Base-by-base conservation (phyloP, 768 basidiomycete genomes). In the Coprinopsis strossmayeri region DNA sequence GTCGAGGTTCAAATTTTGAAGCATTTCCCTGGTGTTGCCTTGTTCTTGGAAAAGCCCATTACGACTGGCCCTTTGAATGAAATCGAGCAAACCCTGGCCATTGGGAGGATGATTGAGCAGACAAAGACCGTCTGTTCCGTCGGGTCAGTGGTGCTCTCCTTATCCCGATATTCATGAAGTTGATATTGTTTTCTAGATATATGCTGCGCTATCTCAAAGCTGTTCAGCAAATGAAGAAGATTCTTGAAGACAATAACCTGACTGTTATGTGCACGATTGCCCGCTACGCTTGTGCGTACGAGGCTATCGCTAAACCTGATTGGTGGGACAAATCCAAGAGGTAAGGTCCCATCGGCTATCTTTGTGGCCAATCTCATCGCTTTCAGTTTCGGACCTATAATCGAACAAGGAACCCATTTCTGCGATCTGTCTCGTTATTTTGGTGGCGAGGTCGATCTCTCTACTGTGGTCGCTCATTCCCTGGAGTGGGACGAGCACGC, bases 341-440 rank as follows among this genome's bases (percentile, higher is more conserved):
- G 82, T 81, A 45, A 38, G 55, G 5, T 41, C 18, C 45, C 20
- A 50, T 25, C 53, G 12, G n/a, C 10, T 30, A n/a, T 39, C 37
- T 34, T 46, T 38, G 38, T 53, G 15, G 4, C 20, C 48, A 20
- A 53, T 30, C 21, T 54, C 41, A 23, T 18, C 5, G 18, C 35
- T 15, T 55, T 24, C 48, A 85, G 87, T 61, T 84, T 79, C 46
- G 89, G 89, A 17, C 89, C 91, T 3, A 74, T 93, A 57, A 70
- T 94, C 54, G 91, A 92, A 65, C 88, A 92, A 70, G 94, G 91
- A 40, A 98, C 95, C 12, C 95, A 98, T 71, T 95, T 97, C 70
- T 93, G 91, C 58, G 93, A 97, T 69, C 77, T 96, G 37, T 96
- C 92, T 34, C 86, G 95, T 56, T 95, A 95, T 73, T 97, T 98